Conservation (phyloP, 78 protist species). For the Dictyostelium purpureum region DNA sequence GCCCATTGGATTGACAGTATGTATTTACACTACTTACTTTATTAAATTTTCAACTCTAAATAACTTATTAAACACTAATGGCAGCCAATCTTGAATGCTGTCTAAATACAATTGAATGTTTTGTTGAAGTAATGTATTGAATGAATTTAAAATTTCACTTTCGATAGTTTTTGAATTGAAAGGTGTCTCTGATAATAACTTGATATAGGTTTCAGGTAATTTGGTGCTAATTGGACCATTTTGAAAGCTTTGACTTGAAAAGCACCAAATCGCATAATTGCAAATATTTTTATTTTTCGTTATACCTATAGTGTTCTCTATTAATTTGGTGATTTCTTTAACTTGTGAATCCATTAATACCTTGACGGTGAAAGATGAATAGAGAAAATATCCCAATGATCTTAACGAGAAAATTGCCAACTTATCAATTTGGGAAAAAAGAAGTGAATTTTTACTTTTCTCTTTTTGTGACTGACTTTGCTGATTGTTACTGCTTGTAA, state of each 20-base stretch:
- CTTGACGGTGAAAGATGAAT: background rate
- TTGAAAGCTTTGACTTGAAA: conserved; percentile 44
- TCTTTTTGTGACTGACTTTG: background rate
- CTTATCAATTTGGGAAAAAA: background rate
- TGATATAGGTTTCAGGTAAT: background rate
- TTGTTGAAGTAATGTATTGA: background rate
- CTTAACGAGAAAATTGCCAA: conserved; percentile 33
- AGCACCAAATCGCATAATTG: conserved; percentile 72
- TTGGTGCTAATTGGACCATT: conserved; percentile 54
- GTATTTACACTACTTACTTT: background rate
- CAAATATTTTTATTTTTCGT: conserved; percentile 51
- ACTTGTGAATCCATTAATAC: background rate
- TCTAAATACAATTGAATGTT: background rate
- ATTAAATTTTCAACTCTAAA: background rate
- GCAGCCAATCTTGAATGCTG: conserved; percentile 16
- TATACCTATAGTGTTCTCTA: conserved; percentile 46
- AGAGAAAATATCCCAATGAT: conserved; percentile 55
- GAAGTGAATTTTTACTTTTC: background rate
- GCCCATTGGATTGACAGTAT: too few species aligned
- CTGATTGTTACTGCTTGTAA: background rate
- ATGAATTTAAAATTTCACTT: conserved; percentile 25
- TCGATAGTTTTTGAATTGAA: conserved; percentile 50
- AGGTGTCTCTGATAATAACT: conserved; percentile 2
- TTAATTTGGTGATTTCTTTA: conserved; percentile 29
- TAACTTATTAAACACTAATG: conserved; percentile 1